These are phyloP conservation scores for Podospora pseudopauciseta DNA, from an alignment of 495 filamentous ascomycete species.

Conservation along the genomic window DNA sequence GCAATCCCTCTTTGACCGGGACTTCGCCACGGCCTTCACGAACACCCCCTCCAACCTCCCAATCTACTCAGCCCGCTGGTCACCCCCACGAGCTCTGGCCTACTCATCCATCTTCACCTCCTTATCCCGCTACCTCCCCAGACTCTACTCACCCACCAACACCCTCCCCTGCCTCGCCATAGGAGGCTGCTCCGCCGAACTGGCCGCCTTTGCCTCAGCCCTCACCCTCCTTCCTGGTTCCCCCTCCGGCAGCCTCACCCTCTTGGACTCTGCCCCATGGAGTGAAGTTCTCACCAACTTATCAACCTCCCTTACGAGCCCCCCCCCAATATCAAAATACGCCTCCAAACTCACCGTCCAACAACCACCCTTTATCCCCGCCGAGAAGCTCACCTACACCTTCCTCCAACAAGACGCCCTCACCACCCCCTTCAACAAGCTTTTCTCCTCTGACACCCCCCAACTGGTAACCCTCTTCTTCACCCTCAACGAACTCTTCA, in stretches of 20 bases:
- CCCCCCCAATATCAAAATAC: slow-evolving; percentile 51
- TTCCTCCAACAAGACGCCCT: slow-evolving; percentile 67
- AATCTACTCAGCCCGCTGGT: slow-evolving; percentile 86
- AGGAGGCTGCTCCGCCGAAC: slow-evolving; percentile 85
- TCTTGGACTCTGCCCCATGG: slow-evolving; percentile 83
- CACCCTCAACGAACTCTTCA: slow-evolving; percentile 95
- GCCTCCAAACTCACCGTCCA: slow-evolving; percentile 46
- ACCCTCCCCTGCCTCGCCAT: slow-evolving; percentile 56
- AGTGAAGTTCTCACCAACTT: slow-evolving; percentile 55
- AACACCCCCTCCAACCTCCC: slow-evolving; percentile 55
- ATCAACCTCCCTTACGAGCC: slow-evolving; percentile 38
- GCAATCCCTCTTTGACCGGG: slow-evolving; percentile 73
- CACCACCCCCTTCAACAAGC: slow-evolving; percentile 35
- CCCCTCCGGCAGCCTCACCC: slow-evolving; percentile 41
- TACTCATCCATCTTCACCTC: slow-evolving; percentile 62
- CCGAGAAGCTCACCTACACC: slow-evolving; percentile 36
- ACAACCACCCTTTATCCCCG: slow-evolving; percentile 38
- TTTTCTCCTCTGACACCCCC: slow-evolving; percentile 34
- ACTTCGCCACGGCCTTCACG: slow-evolving; percentile 79
- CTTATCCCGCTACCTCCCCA: slow-evolving; percentile 8
- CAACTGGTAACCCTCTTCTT: slow-evolving; percentile 80
- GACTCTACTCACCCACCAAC: background rate
- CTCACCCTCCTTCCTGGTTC: slow-evolving; percentile 45
- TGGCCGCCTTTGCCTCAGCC: slow-evolving; percentile 68
- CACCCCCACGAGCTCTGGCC: slow-evolving; percentile 72